Conservation (phyloP, 139 green algal genomes). For the Chlorella sp. region DNA sequence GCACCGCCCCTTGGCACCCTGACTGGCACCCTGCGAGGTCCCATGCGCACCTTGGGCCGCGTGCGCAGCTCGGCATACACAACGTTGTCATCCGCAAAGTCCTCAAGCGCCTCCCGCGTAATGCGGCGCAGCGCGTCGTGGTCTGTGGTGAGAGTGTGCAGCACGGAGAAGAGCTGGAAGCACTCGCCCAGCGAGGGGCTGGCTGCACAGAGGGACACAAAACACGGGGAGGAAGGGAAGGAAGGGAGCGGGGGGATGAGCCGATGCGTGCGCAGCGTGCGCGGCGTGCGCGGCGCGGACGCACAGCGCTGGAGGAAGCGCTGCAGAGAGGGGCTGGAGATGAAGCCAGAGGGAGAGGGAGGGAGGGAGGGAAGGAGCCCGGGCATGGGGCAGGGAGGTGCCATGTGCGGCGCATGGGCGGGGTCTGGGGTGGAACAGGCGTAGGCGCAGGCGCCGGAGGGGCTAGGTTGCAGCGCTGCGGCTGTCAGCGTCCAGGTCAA, state of each 20-base stretch:
- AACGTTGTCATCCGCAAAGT: slow-evolving; percentile 68
- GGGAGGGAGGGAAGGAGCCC: no score
- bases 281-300: no score
- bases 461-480: background rate
- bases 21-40: no score
- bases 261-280: background rate
- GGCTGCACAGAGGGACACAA: background rate
- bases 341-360: no score
- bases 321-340: no score
- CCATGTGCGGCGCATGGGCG: no score
- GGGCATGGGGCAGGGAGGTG: no score
- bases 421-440: background rate
- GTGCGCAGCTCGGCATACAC: slow-evolving; percentile 85
- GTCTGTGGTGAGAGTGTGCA: slow-evolving; percentile 75
- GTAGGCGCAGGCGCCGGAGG: background rate
- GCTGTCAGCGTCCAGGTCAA: background rate
- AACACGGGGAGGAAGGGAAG: background rate
- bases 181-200: slow-evolving; percentile 61
- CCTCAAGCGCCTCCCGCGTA: slow-evolving; percentile 66
- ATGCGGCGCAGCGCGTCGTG: slow-evolving; percentile 74
- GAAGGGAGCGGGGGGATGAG: background rate
- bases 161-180: slow-evolving; percentile 85
- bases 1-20: no score
- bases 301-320: no score
- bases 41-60: slow-evolving; percentile 90